Percentiles rank a stretch among this genome's conserved stretches.
phyloP scores from a whole-genome alignment of 306 rosid species.

The Gleditsia sinensis region DNA sequence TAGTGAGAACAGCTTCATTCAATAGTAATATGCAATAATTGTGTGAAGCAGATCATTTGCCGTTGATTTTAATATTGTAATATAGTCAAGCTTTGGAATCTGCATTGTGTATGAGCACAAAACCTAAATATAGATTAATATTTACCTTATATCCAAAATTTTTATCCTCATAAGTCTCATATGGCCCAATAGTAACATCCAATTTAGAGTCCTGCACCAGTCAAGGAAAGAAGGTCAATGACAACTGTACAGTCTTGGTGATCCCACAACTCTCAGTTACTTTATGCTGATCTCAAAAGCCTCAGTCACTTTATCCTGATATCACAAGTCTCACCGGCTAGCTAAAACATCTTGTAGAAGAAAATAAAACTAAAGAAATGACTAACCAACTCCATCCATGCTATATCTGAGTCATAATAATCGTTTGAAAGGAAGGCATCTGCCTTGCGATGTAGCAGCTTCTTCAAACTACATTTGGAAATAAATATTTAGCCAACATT shows the following conservation, averaged over 20 bases:
- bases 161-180: constrained; percentile 92
- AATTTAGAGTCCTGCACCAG: constrained; percentile 75
- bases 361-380: constrained; percentile 26
- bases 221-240: constrained; percentile 18
- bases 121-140: constrained; percentile 18
- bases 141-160: constrained; percentile 91
- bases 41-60: constrained; percentile 6
- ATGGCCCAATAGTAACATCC: constrained; percentile 95
- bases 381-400: constrained; percentile 97
- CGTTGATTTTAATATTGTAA: neutral
- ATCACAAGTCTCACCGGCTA: constrained; percentile 6
- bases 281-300: no score
- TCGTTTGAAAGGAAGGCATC: constrained; percentile 91
- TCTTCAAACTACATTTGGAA: constrained; percentile 71
- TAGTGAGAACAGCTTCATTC: neutral
- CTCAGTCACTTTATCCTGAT: no score
- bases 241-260: constrained; percentile 22
- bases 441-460: constrained; percentile 86
- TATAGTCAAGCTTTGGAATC: neutral
- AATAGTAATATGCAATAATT: constrained; percentile 24
- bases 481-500: constrained; percentile 31
- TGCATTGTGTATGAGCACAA: constrained; percentile 13
- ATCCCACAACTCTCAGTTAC: no score
- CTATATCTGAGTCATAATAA: constrained; percentile 86
- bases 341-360: neutral